A percentile compares a stretch with the other conserved stretches of the same genome.
Conservation (phyloP, 345 rosid species). For the Euphorbia lathyris region DNA sequence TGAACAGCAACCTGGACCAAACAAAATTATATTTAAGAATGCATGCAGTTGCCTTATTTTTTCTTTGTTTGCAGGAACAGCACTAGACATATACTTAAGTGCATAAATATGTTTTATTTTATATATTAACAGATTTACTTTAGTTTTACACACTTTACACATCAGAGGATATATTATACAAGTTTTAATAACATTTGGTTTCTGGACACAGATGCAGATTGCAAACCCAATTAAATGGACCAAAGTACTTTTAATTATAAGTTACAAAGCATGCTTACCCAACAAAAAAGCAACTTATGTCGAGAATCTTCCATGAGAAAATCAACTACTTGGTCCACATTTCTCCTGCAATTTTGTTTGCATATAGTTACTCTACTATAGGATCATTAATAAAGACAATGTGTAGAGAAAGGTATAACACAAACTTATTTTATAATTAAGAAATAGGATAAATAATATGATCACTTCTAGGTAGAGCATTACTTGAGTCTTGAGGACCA, state of each 20-base stretch:
- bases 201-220: neutral
- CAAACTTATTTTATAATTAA: neutral
- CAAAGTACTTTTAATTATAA: neutral
- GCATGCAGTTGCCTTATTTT: neutral
- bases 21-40: neutral
- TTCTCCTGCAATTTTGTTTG: slow-evolving; percentile 19
- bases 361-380: neutral
- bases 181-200: neutral
- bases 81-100: neutral
- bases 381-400: neutral
- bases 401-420: neutral
- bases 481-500: slow-evolving; percentile 32
- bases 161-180: neutral
- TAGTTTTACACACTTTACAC: neutral
- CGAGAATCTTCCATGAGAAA: slow-evolving; percentile 21
- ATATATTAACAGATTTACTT: neutral
- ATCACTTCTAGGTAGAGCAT: neutral
- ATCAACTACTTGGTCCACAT: slow-evolving; percentile 13
- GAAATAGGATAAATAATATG: neutral
- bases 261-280: slow-evolving; percentile 22
- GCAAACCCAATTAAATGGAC: neutral
- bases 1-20: neutral
- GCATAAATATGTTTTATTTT: neutral
- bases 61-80: neutral
- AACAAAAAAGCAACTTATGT: slow-evolving; percentile 23